Evolutionary conservation across 345 rosid species (phyloP).

Genomic region (Draba incana): DNA sequence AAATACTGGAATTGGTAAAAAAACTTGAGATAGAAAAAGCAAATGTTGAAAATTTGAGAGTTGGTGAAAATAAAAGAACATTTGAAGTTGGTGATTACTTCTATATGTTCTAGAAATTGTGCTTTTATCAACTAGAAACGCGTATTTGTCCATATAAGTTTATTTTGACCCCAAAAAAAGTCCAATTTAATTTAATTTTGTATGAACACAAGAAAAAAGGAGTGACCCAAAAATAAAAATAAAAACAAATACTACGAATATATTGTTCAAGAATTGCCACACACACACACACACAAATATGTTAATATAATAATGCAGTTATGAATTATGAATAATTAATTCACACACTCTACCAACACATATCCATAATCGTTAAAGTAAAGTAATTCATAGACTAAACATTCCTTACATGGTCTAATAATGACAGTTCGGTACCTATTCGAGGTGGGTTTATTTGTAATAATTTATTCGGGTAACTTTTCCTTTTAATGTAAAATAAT

Average conservation of each 20-base stretch:
- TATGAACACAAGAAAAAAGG: conserved; percentile 32
- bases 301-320: too few relatives aligned
- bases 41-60: conserved; percentile 25
- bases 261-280: not conserved
- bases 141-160: conserved; percentile 24
- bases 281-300: too few relatives aligned
- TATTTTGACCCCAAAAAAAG: not conserved
- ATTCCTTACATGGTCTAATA: not conserved
- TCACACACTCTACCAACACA: conserved; percentile 4
- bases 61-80: conserved; percentile 18
- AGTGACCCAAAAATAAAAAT: not conserved
- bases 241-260: not conserved
- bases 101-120: conserved; percentile 30
- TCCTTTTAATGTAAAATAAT: not conserved
- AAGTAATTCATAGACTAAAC: not conserved
- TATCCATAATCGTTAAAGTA: conserved; percentile 14
- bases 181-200: not conserved
- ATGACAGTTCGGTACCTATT: conserved; percentile 1
- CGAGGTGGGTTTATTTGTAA: conserved; percentile 20
- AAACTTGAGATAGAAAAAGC: not conserved
- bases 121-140: conserved; percentile 20
- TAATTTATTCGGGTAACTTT: not conserved
- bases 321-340: conserved; percentile 1
- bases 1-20: too few relatives aligned
- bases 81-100: not conserved